Conservation (phyloP, 2,329 filamentous ascomycete species). For the Stromatinia cepivora region DNA sequence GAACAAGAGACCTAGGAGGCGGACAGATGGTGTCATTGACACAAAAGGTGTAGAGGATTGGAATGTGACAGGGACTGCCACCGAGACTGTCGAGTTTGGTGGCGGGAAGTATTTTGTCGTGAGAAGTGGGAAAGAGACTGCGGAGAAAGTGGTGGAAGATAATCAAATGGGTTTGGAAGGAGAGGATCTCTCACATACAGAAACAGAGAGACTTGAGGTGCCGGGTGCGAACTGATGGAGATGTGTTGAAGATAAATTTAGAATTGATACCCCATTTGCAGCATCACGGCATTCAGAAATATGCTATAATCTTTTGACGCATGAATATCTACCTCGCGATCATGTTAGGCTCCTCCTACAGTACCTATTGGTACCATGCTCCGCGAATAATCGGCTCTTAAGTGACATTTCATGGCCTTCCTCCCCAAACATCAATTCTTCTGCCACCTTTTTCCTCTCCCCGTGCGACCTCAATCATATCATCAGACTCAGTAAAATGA, state of each 20-base stretch:
- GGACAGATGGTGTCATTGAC: slow-evolving; percentile 27
- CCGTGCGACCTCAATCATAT: no score
- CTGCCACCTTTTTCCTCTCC: no score
- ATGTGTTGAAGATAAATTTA: neutral
- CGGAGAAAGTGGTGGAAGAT: neutral
- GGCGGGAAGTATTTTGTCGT: slow-evolving; percentile 43
- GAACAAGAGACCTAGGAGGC: slow-evolving; percentile 38
- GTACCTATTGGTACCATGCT: neutral
- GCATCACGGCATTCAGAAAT: neutral
- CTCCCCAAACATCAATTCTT: no score
- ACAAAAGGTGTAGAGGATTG: slow-evolving; percentile 36
- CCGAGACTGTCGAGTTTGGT: slow-evolving; percentile 36
- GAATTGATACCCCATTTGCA: slow-evolving; percentile 17
- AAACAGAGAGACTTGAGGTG: neutral
- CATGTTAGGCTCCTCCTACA: neutral
- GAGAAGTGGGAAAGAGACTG: slow-evolving; percentile 35
- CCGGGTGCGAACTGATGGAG: neutral
- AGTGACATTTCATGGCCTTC: no score
- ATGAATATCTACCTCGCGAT: neutral
- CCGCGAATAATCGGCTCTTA: neutral
- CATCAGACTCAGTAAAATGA: no score
- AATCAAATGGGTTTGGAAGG: neutral
- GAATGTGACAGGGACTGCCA: slow-evolving; percentile 39
- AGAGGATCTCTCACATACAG: neutral
- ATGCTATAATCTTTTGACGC: neutral